A percentile compares a stretch with the other conserved stretches of the same genome.
Conservation (phyloP, 2,329 filamentous ascomycete genomes). For the Tympanopsis confertula region DNA sequence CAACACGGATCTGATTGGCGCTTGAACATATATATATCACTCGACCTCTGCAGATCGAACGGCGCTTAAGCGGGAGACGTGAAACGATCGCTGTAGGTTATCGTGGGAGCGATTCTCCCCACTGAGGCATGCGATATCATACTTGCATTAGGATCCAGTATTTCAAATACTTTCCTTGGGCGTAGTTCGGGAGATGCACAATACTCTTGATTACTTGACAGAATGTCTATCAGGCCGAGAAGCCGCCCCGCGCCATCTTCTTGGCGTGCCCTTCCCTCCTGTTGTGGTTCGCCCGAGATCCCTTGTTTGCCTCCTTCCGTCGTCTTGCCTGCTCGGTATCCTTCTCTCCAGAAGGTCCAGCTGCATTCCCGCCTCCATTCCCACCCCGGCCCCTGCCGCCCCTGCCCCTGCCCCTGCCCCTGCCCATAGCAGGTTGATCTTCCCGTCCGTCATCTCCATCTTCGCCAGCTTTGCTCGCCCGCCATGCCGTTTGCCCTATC, state of each 20-base stretch:
- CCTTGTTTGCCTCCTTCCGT: not conserved
- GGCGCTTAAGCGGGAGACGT: no score
- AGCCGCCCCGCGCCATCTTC: constrained; percentile 5
- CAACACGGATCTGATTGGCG: no score
- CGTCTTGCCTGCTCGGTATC: not conserved
- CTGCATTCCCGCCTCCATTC: constrained; percentile 28
- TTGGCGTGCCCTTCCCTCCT: not conserved
- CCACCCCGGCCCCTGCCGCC: constrained; percentile 32
- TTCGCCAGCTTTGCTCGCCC: constrained; percentile 33
- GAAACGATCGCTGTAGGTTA: no score
- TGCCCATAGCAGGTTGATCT: constrained; percentile 19
- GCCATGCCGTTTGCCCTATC: constrained; percentile 55
- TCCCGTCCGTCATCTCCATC: constrained; percentile 36
- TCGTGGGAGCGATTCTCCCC: no score
- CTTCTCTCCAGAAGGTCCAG: not conserved
- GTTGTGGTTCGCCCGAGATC: not conserved
- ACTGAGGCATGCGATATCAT: no score
- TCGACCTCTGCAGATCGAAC: no score
- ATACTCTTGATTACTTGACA: no score
- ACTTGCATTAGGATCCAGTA: no score
- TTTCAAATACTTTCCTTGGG: no score
- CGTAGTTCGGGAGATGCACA: no score
- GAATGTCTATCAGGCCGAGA: no score
- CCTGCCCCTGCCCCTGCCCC: constrained; percentile 32
- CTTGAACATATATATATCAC: no score